A percentile compares a stretch with the other conserved stretches of the same genome.
These are phyloP conservation scores for Hypocreales sp. DNA, from an alignment of 2,329 filamentous ascomycete species.

Conservation along the genomic window DNA sequence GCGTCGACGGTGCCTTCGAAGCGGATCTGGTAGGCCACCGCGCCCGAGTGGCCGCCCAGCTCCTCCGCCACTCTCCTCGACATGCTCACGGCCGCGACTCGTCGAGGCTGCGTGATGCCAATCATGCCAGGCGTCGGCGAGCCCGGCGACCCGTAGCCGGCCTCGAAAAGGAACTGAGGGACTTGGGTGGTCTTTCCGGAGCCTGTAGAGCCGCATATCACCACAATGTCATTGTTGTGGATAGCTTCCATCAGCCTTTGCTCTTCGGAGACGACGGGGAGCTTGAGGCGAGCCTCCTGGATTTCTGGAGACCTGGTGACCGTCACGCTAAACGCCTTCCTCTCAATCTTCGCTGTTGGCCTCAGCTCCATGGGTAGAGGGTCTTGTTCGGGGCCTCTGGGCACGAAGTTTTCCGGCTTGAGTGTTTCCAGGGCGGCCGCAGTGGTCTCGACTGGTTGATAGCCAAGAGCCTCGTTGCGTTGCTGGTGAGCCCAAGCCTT, in stretches of 20 bases:
- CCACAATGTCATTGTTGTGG: slow-evolving; percentile 76
- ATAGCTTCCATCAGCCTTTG: slow-evolving; percentile 98
- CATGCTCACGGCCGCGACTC: slow-evolving; percentile 95
- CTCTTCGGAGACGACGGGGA: slow-evolving; percentile 89
- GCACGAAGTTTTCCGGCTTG: slow-evolving; percentile 45
- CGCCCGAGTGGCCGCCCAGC: slow-evolving; percentile 58
- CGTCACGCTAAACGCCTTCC: slow-evolving; percentile 63
- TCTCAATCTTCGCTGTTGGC: slow-evolving; percentile 39
- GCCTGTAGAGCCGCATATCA: slow-evolving; percentile 89
- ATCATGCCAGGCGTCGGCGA: slow-evolving; percentile 84
- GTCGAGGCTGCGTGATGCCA: slow-evolving; percentile 83
- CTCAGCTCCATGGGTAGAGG: slow-evolving; percentile 52
- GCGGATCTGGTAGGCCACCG: slow-evolving; percentile 85
- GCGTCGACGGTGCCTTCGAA: slow-evolving; percentile 74
- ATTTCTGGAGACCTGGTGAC: slow-evolving; percentile 58
- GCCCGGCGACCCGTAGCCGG: slow-evolving; percentile 67
- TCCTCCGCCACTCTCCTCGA: slow-evolving; percentile 82
- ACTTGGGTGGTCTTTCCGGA: slow-evolving; percentile 97
- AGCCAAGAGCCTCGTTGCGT: slow-evolving; percentile 69
- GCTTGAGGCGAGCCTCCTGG: slow-evolving; percentile 59
- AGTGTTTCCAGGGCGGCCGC: slow-evolving; percentile 33
- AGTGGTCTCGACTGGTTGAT: slow-evolving; percentile 28
- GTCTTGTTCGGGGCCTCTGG: slow-evolving; percentile 54
- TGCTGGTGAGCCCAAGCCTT: slow-evolving; percentile 86
- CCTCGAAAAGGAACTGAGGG: slow-evolving; percentile 89